These are phyloP conservation scores for barrel medic (Medicago truncatula) DNA, from an alignment of 306 rosid genomes.

Conservation along the genomic window MtrunA17r5.0-ANR NC_053049.1:34404501-34405000, in stretches of 20 bases:
- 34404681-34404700: slow-evolving; percentile 91
- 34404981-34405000: slow-evolving; percentile 42
- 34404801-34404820: too few species aligned
- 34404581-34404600: slow-evolving; percentile 93
- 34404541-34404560: slow-evolving; percentile 59
- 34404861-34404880: too few species aligned
- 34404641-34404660: slow-evolving; percentile 76
- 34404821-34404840: too few species aligned
- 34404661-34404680: slow-evolving; percentile 69
- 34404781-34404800: background rate
- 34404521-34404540: slow-evolving; percentile 91
- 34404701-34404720: slow-evolving; percentile 82
- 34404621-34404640: slow-evolving; percentile 56
- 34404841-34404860: too few species aligned
- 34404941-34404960: slow-evolving; percentile 42
- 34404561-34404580: slow-evolving; percentile 63
- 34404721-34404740: slow-evolving; percentile 77
- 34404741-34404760: slow-evolving; percentile 47
- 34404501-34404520: slow-evolving; percentile 67
- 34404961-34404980: slow-evolving; percentile 35
- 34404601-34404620: slow-evolving; percentile 84
- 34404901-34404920: too few species aligned
- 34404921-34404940: slow-evolving; percentile 48
- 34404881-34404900: too few species aligned
- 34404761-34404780: background rate